Percentiles rank a stretch among this genome's conserved stretches.
phyloP scores from a whole-genome alignment of 2,329 filamentous ascomycete genomes.

The Monosporascus sp. region DNA sequence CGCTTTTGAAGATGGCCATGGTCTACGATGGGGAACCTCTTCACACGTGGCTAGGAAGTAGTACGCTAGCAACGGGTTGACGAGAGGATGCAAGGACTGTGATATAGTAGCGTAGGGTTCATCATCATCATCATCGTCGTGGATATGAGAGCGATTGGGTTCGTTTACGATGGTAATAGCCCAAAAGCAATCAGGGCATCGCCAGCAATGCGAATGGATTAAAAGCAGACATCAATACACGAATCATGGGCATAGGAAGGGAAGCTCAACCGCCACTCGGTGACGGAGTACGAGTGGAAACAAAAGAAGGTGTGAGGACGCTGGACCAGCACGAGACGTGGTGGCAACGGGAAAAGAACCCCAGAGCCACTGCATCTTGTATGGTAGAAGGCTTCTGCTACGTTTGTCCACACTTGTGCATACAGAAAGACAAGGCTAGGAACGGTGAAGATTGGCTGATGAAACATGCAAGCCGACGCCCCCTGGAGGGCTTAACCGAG shows the following conservation, averaged over 20 bases:
- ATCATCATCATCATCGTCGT: not conserved
- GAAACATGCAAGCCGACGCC: conserved; percentile 24
- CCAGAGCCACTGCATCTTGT: conserved; percentile 25
- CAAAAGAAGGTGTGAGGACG: conserved; percentile 14
- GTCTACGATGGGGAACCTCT: conserved; percentile 5
- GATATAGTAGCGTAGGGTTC: not conserved
- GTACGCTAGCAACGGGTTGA: conserved; percentile 16
- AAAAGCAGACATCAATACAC: conserved; percentile 15
- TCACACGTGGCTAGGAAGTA: conserved; percentile 7
- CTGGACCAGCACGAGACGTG: not conserved
- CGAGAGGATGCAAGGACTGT: conserved; percentile 10
- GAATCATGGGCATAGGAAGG: conserved; percentile 15
- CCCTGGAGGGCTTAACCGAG: not conserved
- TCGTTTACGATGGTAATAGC: not conserved
- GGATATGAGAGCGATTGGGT: no score
- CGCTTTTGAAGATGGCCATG: conserved; percentile 43
- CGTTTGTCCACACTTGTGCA: conserved; percentile 20
- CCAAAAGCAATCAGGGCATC: conserved; percentile 7
- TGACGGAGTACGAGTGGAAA: conserved; percentile 15
- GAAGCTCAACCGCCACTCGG: conserved; percentile 15
- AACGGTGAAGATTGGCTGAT: conserved; percentile 14
- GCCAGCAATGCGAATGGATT: conserved; percentile 28
- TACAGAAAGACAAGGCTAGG: conserved; percentile 12
- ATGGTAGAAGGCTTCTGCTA: conserved; percentile 27
- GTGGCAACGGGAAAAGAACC: conserved; percentile 15